Evolutionary conservation across 1,284 basidiomycete species (phyloP).

Genomic region (Malassezia sp.): DNA sequence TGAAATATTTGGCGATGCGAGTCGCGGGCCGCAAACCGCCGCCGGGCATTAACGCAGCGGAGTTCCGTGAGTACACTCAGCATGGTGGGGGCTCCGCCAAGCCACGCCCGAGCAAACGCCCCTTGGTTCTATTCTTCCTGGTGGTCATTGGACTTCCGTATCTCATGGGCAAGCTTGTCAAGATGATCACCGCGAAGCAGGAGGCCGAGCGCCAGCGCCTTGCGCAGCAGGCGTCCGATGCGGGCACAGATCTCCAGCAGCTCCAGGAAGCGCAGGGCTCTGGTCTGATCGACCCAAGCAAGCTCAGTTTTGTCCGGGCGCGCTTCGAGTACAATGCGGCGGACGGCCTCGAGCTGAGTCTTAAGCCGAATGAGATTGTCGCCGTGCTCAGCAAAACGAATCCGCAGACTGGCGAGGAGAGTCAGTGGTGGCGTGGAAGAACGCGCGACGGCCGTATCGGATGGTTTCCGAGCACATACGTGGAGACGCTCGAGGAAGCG

Average conservation of each 20-base stretch:
- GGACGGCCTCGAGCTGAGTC: slow-evolving; percentile 61
- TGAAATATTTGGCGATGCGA: slow-evolving; percentile 50
- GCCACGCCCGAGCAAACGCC: slow-evolving; percentile 60
- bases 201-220: slow-evolving; percentile 47
- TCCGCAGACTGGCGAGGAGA: slow-evolving; percentile 54
- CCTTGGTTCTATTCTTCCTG: slow-evolving; percentile 83
- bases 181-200: slow-evolving; percentile 60
- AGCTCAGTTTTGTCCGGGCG: slow-evolving; percentile 76
- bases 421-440: slow-evolving; percentile 91
- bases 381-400: slow-evolving; percentile 67
- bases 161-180: slow-evolving; percentile 81
- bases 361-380: slow-evolving; percentile 85
- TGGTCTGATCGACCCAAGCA: slow-evolving; percentile 50
- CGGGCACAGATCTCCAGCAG: slow-evolving; percentile 19
- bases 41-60: slow-evolving; percentile 32
- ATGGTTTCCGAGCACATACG: slow-evolving; percentile 74
- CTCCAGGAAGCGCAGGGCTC: slow-evolving; percentile 35
- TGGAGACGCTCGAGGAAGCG: slow-evolving; percentile 43
- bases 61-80: slow-evolving; percentile 42
- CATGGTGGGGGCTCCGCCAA: slow-evolving; percentile 20
- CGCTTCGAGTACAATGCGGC: slow-evolving; percentile 61
- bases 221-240: slow-evolving; percentile 46
- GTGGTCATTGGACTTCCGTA: slow-evolving; percentile 90
- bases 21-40: slow-evolving; percentile 32
- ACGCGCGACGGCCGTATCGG: slow-evolving; percentile 85